Percentiles rank a stretch among this genome's conserved stretches.
Evolutionary conservation across 495 filamentous ascomycete species (phyloP).

Genomic region (Xylaria scruposa): DNA sequence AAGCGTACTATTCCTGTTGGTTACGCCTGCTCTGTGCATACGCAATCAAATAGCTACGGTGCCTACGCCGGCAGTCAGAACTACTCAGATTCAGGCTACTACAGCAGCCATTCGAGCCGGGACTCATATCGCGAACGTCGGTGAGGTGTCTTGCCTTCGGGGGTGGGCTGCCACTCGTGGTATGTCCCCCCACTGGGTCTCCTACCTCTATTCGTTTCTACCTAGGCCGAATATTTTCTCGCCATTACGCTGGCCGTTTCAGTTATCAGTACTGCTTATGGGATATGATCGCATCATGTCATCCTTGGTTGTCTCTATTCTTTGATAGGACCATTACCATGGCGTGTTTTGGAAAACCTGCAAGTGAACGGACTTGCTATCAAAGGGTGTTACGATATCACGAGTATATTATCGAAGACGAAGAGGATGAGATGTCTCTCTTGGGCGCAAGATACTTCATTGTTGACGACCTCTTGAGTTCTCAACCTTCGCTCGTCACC

Average conservation of each 20-base stretch:
- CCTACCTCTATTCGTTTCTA: constrained; percentile 59
- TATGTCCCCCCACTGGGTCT: constrained; percentile 55
- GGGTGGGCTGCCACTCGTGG: constrained; percentile 55
- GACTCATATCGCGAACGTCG: constrained; percentile 50
- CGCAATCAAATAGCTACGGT: constrained; percentile 43
- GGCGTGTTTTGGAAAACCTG: neutral
- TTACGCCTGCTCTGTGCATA: constrained; percentile 74
- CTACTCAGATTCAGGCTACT: constrained; percentile 62
- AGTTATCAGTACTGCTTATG: constrained; percentile 55
- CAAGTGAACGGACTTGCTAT: neutral
- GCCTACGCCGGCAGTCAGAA: constrained; percentile 34
- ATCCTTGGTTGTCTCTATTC: constrained; percentile 49
- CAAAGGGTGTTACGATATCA: constrained; percentile 1
- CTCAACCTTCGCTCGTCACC: neutral
- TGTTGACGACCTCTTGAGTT: neutral
- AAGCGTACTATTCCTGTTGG: constrained; percentile 81
- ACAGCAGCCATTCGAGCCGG: constrained; percentile 53
- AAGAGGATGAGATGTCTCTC: neutral
- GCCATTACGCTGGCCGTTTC: constrained; percentile 51
- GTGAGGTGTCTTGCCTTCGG: constrained; percentile 62
- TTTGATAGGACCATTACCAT: constrained; percentile 26
- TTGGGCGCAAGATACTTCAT: constrained; percentile 1
- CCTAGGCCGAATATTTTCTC: constrained; percentile 44
- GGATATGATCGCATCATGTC: constrained; percentile 56
- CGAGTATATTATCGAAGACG: constrained; percentile 20